A percentile compares a stretch with the other conserved stretches of the same genome.
Evolutionary conservation across 75 land plant species (phyloP).

Genomic region (Larix kaempferi): DNA sequence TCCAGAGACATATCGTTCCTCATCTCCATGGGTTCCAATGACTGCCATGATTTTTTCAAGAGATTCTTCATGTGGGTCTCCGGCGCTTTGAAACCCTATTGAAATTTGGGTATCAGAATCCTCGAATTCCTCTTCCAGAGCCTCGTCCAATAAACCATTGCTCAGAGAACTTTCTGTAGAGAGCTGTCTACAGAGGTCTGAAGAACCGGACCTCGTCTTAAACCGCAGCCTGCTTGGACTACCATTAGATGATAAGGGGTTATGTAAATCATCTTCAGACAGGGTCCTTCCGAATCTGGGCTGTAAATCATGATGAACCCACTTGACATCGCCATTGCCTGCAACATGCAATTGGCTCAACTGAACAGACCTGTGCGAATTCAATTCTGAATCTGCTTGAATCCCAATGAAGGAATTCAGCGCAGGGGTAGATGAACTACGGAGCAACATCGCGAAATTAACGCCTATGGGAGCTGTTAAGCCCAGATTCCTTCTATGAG

Average conservation of each 20-base stretch:
- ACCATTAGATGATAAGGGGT: neutral
- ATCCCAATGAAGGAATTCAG: constrained; percentile 16
- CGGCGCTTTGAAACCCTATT: neutral
- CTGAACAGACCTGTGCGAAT: neutral
- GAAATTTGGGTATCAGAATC: constrained; percentile 2
- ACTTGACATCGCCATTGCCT: neutral
- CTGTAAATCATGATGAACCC: too few relatives aligned
- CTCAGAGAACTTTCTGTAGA: neutral
- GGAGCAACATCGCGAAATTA: constrained; percentile 28
- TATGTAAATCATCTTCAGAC: constrained; percentile 17
- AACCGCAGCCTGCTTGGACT: neutral
- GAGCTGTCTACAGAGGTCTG: neutral
- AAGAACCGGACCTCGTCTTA: neutral
- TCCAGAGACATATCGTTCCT: neutral
- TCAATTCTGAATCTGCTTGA: constrained; percentile 11
- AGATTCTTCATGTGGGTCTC: neutral
- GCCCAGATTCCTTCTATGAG: too few relatives aligned
- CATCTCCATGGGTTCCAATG: neutral
- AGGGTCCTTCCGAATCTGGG: constrained; percentile 4
- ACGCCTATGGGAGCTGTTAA: too few relatives aligned
- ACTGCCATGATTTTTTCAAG: neutral
- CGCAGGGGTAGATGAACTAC: constrained; percentile 44
- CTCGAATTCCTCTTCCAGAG: neutral
- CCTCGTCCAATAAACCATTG: constrained; percentile 10
- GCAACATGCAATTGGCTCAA: neutral